Base-by-base conservation (phyloP, 441 rosid genomes). In the Gossypium gossypioides region DNA sequence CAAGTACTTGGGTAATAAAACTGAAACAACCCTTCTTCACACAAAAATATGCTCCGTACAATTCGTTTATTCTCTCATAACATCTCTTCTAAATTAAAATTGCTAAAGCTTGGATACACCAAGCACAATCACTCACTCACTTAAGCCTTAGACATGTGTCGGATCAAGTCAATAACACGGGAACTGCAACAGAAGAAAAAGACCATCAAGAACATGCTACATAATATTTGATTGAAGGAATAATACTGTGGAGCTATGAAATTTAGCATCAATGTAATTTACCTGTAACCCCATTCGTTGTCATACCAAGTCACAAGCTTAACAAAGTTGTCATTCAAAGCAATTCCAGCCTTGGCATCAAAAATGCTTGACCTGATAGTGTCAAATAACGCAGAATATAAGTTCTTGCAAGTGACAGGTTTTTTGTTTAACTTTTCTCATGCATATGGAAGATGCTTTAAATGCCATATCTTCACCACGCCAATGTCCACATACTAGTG, bases 271-370 rank as follows among this genome's bases (percentile, higher is more conserved):
- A 7, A 16, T 1, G 24, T 5, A 59, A 24, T 19, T 67, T 84
- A 88, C 92, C 93, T 89, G 95, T 91, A 91, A 66, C 97, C 97
- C 92, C 84, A 83, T 75, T 91, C 97, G 48, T 91, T 91, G 86
- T 91, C 97, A n/a, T 89, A 89, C 97, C 97, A 89, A 3, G 86
- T 74, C 9, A 87, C 88, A 27, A 88, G 77, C 77, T 88, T 88
- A 60, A 77, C 85, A 16, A 87, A 87, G 75, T 81, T 84, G 2
- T 80, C 66, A 42, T 69, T 88, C 84, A 85, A 67, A 19, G 90
- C 85, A 74, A 87, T 87, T 79, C 88, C 93, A 56, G 91, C 93
- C 84, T 89, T 73, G 67, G 91, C 89, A 69, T 89, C 81, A 0
- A 89, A 85, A 63, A 87, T 89, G 85, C 93, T 87, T 19, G 91